Percentiles rank a stretch among this genome's conserved stretches.
Conservation (phyloP, 108 stramenopile genomes). For the Nitzschia palea region DNA sequence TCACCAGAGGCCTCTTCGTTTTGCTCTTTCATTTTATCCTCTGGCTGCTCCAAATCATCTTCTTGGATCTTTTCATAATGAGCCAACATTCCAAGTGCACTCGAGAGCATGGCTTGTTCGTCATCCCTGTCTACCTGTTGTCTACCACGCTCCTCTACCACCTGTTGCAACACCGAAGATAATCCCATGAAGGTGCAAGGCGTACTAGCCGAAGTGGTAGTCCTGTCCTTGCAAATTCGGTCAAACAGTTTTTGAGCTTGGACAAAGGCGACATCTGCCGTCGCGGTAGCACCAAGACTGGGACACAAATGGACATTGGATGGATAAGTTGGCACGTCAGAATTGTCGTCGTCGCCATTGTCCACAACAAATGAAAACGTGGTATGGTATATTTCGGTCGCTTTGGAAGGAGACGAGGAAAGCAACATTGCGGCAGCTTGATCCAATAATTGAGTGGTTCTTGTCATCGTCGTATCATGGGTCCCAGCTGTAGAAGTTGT, state of each 20-base stretch:
- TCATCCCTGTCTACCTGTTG: constrained; percentile 63
- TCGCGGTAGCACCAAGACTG: too few relatives aligned
- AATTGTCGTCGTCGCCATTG: not conserved
- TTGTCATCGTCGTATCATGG: constrained; percentile 9
- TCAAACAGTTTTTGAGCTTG: constrained; percentile 71
- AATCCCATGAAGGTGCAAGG: constrained; percentile 65
- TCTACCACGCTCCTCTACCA: constrained; percentile 59
- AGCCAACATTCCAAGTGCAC: constrained; percentile 63
- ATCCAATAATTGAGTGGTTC: constrained; percentile 27
- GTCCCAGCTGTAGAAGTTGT: too few relatives aligned
- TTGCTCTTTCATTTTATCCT: too few relatives aligned
- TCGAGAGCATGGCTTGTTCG: constrained; percentile 62
- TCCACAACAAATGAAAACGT: constrained; percentile 30
- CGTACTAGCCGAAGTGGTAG: too few relatives aligned
- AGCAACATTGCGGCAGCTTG: constrained; percentile 26
- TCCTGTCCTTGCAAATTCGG: constrained; percentile 65
- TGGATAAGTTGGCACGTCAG: not conserved
- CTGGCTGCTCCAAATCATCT: not conserved
- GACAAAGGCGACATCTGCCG: constrained; percentile 68
- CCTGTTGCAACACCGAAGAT: constrained; percentile 42
- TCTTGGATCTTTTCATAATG: not conserved
- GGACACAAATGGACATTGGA: too few relatives aligned
- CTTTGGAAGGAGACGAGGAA: too few relatives aligned
- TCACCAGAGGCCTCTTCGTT: too few relatives aligned
- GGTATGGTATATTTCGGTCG: constrained; percentile 41